Conservation (phyloP, 495 filamentous ascomycete genomes). For the Barbatosphaeria neglecta region DNA sequence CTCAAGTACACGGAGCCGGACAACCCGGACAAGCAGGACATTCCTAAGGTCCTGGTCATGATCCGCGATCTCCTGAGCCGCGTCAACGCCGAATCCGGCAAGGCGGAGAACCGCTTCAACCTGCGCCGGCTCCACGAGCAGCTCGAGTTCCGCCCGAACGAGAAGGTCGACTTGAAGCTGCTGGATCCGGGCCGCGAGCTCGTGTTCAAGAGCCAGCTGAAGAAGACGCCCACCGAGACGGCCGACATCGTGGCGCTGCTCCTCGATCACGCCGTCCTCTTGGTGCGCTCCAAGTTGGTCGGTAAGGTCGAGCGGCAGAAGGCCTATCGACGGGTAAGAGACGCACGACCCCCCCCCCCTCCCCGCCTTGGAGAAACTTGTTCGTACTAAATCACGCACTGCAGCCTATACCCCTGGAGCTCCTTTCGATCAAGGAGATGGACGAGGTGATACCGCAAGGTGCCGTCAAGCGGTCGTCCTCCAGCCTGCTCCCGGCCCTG, state of each 20-base stretch:
- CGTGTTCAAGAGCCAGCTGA: constrained; percentile 82
- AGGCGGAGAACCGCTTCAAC: constrained; percentile 96
- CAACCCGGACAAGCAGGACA: constrained; percentile 79
- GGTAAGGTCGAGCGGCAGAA: constrained; percentile 92
- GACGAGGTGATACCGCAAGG: constrained; percentile 86
- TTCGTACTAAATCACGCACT: background rate
- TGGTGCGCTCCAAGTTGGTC: constrained; percentile 76
- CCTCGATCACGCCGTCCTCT: constrained; percentile 89
- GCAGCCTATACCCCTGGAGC: constrained; percentile 84
- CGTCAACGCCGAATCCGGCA: constrained; percentile 91
- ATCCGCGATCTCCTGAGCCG: constrained; percentile 79
- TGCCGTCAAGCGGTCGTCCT: constrained; percentile 73
- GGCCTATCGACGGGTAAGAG: constrained; percentile 69
- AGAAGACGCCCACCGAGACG: constrained; percentile 78
- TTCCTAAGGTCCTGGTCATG: constrained; percentile 72
- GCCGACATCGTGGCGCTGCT: constrained; percentile 88
- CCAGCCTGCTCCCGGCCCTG: constrained; percentile 69
- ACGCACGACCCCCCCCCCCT: background rate
- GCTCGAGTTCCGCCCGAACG: constrained; percentile 73
- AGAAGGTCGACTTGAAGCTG: constrained; percentile 87
- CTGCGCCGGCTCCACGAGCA: constrained; percentile 81
- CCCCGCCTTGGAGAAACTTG: background rate
- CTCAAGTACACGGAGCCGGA: constrained; percentile 77
- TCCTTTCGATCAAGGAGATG: constrained; percentile 91
- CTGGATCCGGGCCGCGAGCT: constrained; percentile 89